phyloP scores from a whole-genome alignment of 768 basidiomycete genomes.

The Daedaleopsis nitida region DNA sequence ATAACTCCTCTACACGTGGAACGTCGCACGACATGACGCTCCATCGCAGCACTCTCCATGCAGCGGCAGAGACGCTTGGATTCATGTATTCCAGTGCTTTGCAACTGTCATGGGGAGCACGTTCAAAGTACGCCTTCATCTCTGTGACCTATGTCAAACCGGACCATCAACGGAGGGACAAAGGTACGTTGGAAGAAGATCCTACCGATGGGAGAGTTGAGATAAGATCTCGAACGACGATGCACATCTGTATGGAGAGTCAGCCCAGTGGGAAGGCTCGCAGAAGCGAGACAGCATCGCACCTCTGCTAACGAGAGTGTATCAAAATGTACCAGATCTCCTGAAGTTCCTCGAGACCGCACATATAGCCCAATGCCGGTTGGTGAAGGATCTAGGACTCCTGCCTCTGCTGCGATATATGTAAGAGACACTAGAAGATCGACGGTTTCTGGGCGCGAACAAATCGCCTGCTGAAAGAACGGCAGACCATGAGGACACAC shows the following conservation, averaged over 20 bases:
- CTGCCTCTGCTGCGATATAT: conserved; percentile 55
- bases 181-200: conserved; percentile 51
- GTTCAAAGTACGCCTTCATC: no score
- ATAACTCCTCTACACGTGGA: conserved; percentile 62
- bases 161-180: conserved; percentile 37
- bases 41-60: conserved; percentile 69
- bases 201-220: no score
- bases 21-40: conserved; percentile 70
- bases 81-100: conserved; percentile 47
- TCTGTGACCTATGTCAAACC: no score
- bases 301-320: conserved; percentile 31
- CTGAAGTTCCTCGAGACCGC: no score
- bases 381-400: conserved; percentile 54
- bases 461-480: conserved; percentile 59
- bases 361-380: conserved; percentile 63
- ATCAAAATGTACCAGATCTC: no score
- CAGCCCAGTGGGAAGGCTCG: no score
- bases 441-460: conserved; percentile 61
- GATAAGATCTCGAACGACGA: no score
- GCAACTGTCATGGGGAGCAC: no score
- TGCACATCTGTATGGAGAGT: no score
- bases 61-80: conserved; percentile 50
- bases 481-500: no score
- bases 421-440: conserved; percentile 70
- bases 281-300: no score